Percentiles rank a stretch among this genome's conserved stretches.
Evolutionary conservation across 2,329 filamentous ascomycete genomes (phyloP).

Genomic region (Trichoderma koningiopsis): DNA sequence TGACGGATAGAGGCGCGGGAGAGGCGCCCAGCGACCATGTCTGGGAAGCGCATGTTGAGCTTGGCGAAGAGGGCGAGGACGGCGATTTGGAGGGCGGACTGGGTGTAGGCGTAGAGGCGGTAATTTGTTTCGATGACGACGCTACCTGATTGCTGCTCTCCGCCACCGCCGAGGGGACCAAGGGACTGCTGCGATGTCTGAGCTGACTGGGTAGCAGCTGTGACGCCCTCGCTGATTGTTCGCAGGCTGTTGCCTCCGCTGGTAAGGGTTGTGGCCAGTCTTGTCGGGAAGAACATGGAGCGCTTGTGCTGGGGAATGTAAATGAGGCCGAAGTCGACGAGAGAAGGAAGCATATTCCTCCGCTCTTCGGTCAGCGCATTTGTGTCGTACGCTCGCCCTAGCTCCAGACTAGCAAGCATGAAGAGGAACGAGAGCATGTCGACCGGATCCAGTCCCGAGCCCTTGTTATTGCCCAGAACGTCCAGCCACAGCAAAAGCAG

Average conservation of each 20-base stretch:
- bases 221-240: conserved; percentile 67
- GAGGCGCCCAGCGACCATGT: conserved; percentile 89
- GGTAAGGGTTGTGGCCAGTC: conserved; percentile 91
- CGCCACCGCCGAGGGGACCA: conserved; percentile 40
- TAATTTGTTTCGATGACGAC: conserved; percentile 99
- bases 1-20: conserved; percentile 85
- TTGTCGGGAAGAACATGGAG: conserved; percentile 80
- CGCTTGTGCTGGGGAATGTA: conserved; percentile 65
- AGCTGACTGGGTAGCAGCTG: conserved; percentile 61
- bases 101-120: conserved; percentile 94
- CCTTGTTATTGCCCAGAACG: conserved; percentile 62
- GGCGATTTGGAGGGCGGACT: conserved; percentile 89
- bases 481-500: conserved; percentile 91
- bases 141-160: conserved; percentile 64
- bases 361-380: conserved; percentile 79
- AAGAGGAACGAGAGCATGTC: conserved; percentile 97
- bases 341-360: conserved; percentile 83
- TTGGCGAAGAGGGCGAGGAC: conserved; percentile 88
- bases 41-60: conserved; percentile 87
- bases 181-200: conserved; percentile 41
- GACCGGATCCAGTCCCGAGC: conserved; percentile 77
- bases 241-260: conserved; percentile 75
- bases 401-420: conserved; percentile 87
- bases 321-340: conserved; percentile 90
- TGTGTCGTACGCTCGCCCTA: conserved; percentile 89